Base-by-base conservation (phyloP, 129 eudicot genomes). In the Arctium minus region DNA sequence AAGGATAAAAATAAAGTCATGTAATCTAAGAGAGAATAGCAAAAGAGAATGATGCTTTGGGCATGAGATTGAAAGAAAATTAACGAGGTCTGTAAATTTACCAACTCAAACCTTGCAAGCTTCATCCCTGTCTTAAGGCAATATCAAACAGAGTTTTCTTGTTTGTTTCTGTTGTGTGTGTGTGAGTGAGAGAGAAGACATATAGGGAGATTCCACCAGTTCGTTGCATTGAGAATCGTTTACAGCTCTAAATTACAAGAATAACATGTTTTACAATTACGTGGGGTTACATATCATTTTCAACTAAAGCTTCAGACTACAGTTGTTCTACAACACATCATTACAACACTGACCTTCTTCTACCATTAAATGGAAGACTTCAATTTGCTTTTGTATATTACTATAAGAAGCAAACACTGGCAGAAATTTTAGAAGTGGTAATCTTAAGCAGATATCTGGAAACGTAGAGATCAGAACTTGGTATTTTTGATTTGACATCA, bases 401-500 rank as follows among this genome's bases (percentile, higher is more conserved):
- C 67, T 56, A 56, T 56, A 60, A 60, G 68, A 60, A 60, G 68
- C 68, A 60, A 60, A n/a, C 68, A 60, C 68, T 17, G 29, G 29
- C 68, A 29, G 27, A 17, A 60, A 60, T 18, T 60, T 60, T 18
- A 60, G 5, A 60, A 17, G 6, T 60, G 30, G 12, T 53, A 62
- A 40, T 46, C 75, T 76, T 75, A 62, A 67, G 13, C 85, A 39
- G 5, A 35, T 10, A 56, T 37, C 50, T 68, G 15, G 32, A 72
- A 72, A 37, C 36, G 27, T 11, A 35, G 76, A 33, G 15, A 10
- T 37, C 8, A 2, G 10, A n/a, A 8, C 32, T 2, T 15, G 38
- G 15, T 9, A 3, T 4, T 38, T 11, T 17, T 74, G 2, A 17
- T 64, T 31, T n/a, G 44, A 56, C 64, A 78, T 91, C 90, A 95